Evolutionary conservation across 768 basidiomycete species (phyloP).

Genomic region (Rhodotorula paludigena): DNA sequence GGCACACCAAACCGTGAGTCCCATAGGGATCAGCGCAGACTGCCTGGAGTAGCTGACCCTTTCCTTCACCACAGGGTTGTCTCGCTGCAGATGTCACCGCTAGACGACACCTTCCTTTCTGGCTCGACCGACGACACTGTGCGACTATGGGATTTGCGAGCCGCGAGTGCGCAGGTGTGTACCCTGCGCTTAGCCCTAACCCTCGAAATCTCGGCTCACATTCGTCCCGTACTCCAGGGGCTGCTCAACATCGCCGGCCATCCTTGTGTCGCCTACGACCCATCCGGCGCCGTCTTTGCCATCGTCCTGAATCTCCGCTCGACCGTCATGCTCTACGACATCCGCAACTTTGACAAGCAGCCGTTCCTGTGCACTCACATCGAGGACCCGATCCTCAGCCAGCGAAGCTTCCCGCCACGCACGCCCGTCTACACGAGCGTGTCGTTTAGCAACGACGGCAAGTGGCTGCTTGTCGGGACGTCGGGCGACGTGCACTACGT

Average conservation of each 20-base stretch:
- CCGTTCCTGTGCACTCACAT: constrained; percentile 81
- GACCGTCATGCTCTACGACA: constrained; percentile 78
- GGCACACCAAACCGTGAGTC: constrained; percentile 67
- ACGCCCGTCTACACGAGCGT: constrained; percentile 86
- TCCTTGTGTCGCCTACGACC: constrained; percentile 78
- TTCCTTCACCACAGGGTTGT: constrained; percentile 55
- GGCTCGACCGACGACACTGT: constrained; percentile 91
- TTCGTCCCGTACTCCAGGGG: constrained; percentile 50
- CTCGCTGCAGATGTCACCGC: constrained; percentile 83
- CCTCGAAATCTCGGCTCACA: no score
- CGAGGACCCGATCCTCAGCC: constrained; percentile 66
- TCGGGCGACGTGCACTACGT: constrained; percentile 89
- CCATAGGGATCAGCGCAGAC: background rate
- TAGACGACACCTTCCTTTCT: constrained; percentile 93
- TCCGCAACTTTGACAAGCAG: constrained; percentile 78
- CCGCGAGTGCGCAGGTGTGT: constrained; percentile 61
- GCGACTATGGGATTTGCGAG: constrained; percentile 88
- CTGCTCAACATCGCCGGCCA: constrained; percentile 62
- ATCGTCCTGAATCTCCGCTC: constrained; percentile 72
- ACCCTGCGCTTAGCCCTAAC: background rate
- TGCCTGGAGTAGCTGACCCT: background rate
- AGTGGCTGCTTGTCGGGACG: constrained; percentile 85
- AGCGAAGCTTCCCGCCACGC: constrained; percentile 74
- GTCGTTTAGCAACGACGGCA: constrained; percentile 82
- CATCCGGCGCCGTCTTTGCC: constrained; percentile 75